These are phyloP conservation scores for Stachybotrys chlorohalonatus DNA, from an alignment of 2,329 filamentous ascomycete species.

Conservation along the genomic window DNA sequence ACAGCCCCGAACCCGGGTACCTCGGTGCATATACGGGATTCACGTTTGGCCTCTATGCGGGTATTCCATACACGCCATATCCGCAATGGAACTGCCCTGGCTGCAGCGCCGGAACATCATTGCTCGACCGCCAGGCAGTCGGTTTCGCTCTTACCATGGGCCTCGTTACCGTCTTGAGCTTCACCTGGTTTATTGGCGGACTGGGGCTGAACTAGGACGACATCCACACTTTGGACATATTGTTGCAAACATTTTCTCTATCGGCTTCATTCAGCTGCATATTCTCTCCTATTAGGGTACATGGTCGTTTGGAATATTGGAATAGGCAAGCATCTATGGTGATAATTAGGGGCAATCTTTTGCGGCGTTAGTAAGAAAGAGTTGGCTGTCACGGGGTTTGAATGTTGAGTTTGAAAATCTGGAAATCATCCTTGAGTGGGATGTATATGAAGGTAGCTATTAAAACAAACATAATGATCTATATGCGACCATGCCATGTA, in stretches of 20 bases:
- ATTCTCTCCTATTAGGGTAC: constrained; percentile 6
- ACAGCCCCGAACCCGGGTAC: constrained; percentile 46
- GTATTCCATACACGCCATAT: constrained; percentile 32
- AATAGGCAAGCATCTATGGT: constrained; percentile 12
- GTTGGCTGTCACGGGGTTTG: background rate
- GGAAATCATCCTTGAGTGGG: background rate
- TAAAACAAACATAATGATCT: background rate
- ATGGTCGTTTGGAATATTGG: constrained; percentile 4
- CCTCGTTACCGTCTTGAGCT: constrained; percentile 46
- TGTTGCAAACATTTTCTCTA: background rate
- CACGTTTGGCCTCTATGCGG: constrained; percentile 49
- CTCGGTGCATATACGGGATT: constrained; percentile 39
- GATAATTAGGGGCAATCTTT: background rate
- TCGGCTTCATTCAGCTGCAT: background rate
- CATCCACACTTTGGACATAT: background rate
- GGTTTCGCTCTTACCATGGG: constrained; percentile 45
- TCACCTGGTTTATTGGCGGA: constrained; percentile 56
- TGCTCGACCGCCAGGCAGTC: constrained; percentile 37
- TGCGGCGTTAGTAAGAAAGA: background rate
- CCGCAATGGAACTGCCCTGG: constrained; percentile 46
- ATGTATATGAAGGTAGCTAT: background rate
- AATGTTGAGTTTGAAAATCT: background rate
- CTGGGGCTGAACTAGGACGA: constrained; percentile 24
- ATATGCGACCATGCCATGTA: background rate
- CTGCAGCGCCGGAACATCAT: constrained; percentile 43